phyloP scores from a whole-genome alignment of 2,329 filamentous ascomycete genomes.

The Aspergillus sp. region DNA sequence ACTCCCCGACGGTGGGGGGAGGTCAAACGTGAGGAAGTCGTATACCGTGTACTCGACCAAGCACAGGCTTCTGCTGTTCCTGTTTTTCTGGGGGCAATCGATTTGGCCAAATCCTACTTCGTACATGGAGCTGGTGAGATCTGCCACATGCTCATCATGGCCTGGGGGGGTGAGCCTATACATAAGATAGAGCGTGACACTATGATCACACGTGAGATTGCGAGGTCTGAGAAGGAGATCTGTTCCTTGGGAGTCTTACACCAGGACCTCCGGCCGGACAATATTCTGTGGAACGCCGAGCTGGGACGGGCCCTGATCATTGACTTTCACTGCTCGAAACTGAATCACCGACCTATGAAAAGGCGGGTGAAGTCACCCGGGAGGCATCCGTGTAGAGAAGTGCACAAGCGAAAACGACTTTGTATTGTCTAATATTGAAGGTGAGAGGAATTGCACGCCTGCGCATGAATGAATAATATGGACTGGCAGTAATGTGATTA shows the following conservation, averaged over 20 bases:
- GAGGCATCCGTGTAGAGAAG: not conserved
- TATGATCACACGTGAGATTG: not conserved
- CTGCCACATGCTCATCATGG: not conserved
- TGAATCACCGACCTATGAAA: not conserved
- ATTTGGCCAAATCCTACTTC: conserved; percentile 30
- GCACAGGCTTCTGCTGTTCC: conserved; percentile 32
- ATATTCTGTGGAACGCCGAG: too few relatives aligned
- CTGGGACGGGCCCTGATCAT: too few relatives aligned
- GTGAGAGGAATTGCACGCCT: not conserved
- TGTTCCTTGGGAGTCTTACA: too few relatives aligned
- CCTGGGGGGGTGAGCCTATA: not conserved
- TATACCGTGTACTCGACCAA: conserved; percentile 26
- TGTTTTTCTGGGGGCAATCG: conserved; percentile 30
- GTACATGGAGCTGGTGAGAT: conserved; percentile 26
- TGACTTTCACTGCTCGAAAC: not conserved
- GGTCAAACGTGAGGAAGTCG: conserved; percentile 27
- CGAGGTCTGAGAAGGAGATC: too few relatives aligned
- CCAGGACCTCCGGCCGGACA: too few relatives aligned
- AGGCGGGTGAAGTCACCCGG: not conserved
- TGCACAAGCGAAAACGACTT: not conserved
- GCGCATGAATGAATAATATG: not conserved
- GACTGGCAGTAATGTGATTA: not conserved
- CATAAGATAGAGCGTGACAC: not conserved
- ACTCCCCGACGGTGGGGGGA: conserved; percentile 27
- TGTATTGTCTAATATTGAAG: not conserved